These are phyloP conservation scores for Ascosphaera aggregata DNA, from an alignment of 2,329 filamentous ascomycete genomes.

Conservation along the genomic window DNA sequence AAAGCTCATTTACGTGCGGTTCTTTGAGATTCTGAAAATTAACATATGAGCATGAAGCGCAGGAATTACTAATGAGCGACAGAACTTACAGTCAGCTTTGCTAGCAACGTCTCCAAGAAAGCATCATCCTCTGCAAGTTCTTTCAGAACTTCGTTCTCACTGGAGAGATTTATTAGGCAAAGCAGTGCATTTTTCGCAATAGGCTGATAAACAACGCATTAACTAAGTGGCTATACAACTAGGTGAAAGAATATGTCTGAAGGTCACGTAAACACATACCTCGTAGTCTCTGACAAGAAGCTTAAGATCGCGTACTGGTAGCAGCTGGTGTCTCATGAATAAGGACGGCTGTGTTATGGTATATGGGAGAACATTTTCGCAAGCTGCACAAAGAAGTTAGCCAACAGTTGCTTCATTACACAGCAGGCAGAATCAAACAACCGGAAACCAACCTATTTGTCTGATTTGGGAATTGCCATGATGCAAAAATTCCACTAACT, in stretches of 20 bases:
- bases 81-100: constrained; percentile 47
- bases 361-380: constrained; percentile 71
- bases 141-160: constrained; percentile 55
- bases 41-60: not conserved
- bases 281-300: constrained; percentile 64
- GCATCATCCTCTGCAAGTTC: constrained; percentile 52
- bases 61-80: not conserved
- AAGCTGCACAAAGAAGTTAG: constrained; percentile 27
- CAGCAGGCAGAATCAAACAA: not conserved
- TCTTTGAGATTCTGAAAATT: constrained; percentile 30
- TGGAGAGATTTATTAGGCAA: constrained; percentile 56
- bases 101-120: constrained; percentile 53
- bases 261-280: constrained; percentile 24
- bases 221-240: not conserved
- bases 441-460: constrained; percentile 36
- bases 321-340: constrained; percentile 60
- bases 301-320: constrained; percentile 71
- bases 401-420: not conserved
- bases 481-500: constrained; percentile 86
- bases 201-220: constrained; percentile 26
- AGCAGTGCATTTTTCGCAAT: constrained; percentile 86
- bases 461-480: constrained; percentile 82
- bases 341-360: constrained; percentile 50
- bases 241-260: not conserved
- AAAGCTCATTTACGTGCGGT: constrained; percentile 57